Evolutionary conservation across 108 stramenopile genomes (phyloP), one percentile per base, ranked within the genome.

Genomic region (Skeletonema grethae): DNA sequence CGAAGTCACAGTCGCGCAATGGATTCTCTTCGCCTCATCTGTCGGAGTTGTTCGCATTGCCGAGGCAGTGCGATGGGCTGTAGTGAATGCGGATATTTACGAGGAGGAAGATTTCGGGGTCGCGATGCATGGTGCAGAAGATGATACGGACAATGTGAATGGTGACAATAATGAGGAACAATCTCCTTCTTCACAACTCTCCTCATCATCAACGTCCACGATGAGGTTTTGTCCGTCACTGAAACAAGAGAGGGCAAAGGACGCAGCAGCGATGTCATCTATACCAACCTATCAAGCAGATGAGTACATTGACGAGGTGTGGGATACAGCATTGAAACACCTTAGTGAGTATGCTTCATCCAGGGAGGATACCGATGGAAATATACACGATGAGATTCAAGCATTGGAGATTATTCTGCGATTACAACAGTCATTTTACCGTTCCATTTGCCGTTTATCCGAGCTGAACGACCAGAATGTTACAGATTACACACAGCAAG

Each of bases 31-130:
- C 74, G 88, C 88, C 34, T 79, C 81, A 18, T 74, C 83, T n/a
- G 63, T 86, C 18, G 80, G 75, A n/a, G 35, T 85, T 16, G 62
- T 95, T 25, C 75, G 94, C 32, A 73, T 94, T 12, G 84, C 88
- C 5, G 89, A 94, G 41, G 28, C 88, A 20, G 73, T 91, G 5
- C 82, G 88, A 41, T 72, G 56, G 16, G 86, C 86, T n/a, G 85
- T 95, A 5, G 61, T 92, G 11, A 83, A 87, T 71, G 97, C 94
- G 11, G 96, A 97, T 76, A 95, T 97, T 67, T 96, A 93, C 69
- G 96, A 97, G 60, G 97, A 97, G 70, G 97, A 97, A 75, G 95
- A 97, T 80, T 97, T 96, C 71, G 77, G 82, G 10, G 68, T 81
- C 15, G 53, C 65, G 30, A 25, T 66, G 58, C 75, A 65, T 43